Conservation (phyloP, 306 rosid species). For the Parietaria judaica region DNA sequence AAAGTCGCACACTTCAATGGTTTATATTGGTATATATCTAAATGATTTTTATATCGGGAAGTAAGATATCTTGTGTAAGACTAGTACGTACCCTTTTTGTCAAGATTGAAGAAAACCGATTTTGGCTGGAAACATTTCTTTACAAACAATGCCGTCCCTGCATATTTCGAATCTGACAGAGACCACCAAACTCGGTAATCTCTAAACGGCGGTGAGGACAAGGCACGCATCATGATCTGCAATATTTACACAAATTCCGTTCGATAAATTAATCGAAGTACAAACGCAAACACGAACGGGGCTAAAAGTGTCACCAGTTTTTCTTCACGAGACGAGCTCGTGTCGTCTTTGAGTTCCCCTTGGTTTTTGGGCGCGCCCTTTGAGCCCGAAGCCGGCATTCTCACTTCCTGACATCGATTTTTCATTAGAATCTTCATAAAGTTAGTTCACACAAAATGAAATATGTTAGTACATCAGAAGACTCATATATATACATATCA, state of each 20-base stretch:
- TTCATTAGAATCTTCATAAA: too few relatives aligned
- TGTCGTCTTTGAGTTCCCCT: slow-evolving; percentile 81
- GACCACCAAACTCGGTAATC: slow-evolving; percentile 93
- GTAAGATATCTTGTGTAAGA: slow-evolving; percentile 4
- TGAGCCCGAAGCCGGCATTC: slow-evolving; percentile 90
- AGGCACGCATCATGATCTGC: slow-evolving; percentile 84
- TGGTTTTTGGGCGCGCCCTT: slow-evolving; percentile 69
- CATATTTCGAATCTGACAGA: slow-evolving; percentile 92
- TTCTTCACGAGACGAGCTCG: slow-evolving; percentile 67
- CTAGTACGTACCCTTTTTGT: slow-evolving; percentile 53
- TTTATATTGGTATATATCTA: background rate
- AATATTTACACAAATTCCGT: slow-evolving; percentile 3
- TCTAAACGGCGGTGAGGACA: slow-evolving; percentile 69
- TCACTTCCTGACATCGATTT: slow-evolving; percentile 57
- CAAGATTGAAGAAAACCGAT: slow-evolving; percentile 72
- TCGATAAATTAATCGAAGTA: background rate
- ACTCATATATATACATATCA: too few relatives aligned
- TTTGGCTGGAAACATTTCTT: slow-evolving; percentile 81
- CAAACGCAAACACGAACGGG: background rate
- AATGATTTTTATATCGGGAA: background rate
- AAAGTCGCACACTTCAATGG: background rate
- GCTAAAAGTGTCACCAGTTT: slow-evolving; percentile 40
- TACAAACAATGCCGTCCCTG: slow-evolving; percentile 81
- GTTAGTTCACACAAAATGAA: too few relatives aligned
- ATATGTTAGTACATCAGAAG: too few relatives aligned